Evolutionary conservation across 2,329 filamentous ascomycete species (phyloP).

Genomic region (Salinomyces thailandicus): DNA sequence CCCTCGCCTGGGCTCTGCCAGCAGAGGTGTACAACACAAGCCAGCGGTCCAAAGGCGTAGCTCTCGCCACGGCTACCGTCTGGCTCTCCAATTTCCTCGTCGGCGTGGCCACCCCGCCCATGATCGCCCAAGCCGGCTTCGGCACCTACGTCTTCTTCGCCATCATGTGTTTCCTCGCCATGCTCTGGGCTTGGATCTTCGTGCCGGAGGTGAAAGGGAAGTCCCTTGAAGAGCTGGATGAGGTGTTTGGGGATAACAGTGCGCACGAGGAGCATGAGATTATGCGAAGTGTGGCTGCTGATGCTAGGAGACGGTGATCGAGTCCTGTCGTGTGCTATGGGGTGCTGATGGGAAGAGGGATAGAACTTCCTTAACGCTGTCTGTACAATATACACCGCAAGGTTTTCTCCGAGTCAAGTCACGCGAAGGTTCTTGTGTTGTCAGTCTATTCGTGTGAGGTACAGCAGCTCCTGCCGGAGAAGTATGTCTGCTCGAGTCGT

Average conservation of each 20-base stretch:
- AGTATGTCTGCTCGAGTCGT: too few relatives aligned
- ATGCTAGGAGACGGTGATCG: not conserved
- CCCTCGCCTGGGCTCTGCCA: slow-evolving; percentile 16
- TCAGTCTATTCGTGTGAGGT: too few relatives aligned
- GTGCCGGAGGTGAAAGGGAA: slow-evolving; percentile 1
- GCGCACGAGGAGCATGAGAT: not conserved
- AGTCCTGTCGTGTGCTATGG: too few relatives aligned
- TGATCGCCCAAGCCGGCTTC: not conserved
- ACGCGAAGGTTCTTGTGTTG: too few relatives aligned
- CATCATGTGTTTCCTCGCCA: not conserved
- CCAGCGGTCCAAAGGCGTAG: slow-evolving; percentile 51
- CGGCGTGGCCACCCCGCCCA: slow-evolving; percentile 10
- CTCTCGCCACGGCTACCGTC: slow-evolving; percentile 50
- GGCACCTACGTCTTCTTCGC: slow-evolving; percentile 1
- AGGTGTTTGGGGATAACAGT: not conserved
- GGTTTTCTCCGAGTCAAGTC: too few relatives aligned
- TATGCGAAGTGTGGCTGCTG: not conserved
- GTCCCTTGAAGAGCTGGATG: not conserved
- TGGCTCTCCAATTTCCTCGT: slow-evolving; percentile 56
- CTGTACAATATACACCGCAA: too few relatives aligned
- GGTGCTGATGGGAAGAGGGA: too few relatives aligned
- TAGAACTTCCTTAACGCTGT: too few relatives aligned
- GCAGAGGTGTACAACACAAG: slow-evolving; percentile 52
- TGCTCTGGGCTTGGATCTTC: not conserved
- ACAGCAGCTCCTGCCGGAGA: too few relatives aligned